These are phyloP conservation scores for Ophiocordyceps camponoti-rufipedis DNA, from an alignment of 2,329 filamentous ascomycete genomes.

Conservation along the genomic window DNA sequence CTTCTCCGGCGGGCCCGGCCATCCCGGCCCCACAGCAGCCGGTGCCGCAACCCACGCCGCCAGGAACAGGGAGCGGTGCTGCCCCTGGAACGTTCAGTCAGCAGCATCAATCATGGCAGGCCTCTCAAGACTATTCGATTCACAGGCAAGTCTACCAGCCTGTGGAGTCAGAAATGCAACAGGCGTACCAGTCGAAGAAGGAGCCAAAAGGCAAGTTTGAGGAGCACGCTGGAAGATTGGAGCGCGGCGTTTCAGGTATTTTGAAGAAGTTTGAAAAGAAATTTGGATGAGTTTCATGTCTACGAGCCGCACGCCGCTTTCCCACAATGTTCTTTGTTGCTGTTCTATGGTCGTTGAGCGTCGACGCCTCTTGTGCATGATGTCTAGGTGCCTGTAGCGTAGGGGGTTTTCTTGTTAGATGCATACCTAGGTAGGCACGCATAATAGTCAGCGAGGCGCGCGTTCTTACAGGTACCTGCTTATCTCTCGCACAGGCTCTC, in stretches of 20 bases:
- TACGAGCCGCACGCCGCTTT: no score
- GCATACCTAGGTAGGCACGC: no score
- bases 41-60: constrained; percentile 9
- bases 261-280: constrained; percentile 68
- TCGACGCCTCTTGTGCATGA: no score
- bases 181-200: constrained; percentile 23
- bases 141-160: constrained; percentile 56
- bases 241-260: constrained; percentile 53
- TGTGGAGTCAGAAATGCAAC: constrained; percentile 37
- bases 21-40: constrained; percentile 10
- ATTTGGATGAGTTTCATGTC: constrained; percentile 25
- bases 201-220: constrained; percentile 37
- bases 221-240: constrained; percentile 45
- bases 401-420: no score
- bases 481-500: no score
- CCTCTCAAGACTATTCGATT: constrained; percentile 30
- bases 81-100: constrained; percentile 19
- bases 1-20: constrained; percentile 12
- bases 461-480: no score
- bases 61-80: constrained; percentile 14
- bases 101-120: constrained; percentile 8
- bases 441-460: no score
- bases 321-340: no score
- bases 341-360: no score
- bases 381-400: no score